Evolutionary conservation across 192 early-diverging fungal genomes (phyloP), one percentile per base, ranked within the genome.

Genomic region (Piromyces finnis): DNA sequence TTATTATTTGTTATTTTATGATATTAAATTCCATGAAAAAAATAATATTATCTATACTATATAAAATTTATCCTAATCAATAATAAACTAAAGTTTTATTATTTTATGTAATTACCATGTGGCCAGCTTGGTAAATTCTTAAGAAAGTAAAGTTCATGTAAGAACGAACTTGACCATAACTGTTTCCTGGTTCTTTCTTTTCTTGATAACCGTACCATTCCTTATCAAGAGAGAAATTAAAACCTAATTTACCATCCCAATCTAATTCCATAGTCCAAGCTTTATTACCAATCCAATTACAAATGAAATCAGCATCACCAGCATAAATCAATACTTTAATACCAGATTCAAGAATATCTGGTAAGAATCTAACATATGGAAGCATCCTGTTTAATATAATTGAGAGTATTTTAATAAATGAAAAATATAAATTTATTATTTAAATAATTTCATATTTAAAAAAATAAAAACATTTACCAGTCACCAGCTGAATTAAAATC

Each of bases 291-390:
- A 90, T 87, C 91, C 92, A 95, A 86, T 95, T 95, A 90, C 95
- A 97, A 81, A 96, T 96, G 84, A 91, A 97, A 85, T 97, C 95
- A 5, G 94, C 94, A 80, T 97, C 95, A 39, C 97, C 96, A 81
- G 94, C 93, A 85, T 97, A 97, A 29, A 99, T 87, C 41, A 99
- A 83, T 16, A 97, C 88, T 29, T 92, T 91, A 82, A 97, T 88
- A 36, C 93, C 93, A 80, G 88, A 91, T 77, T 91, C 93, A 35
- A 98, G 91, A 80, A 97, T 79, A 30, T 82, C 83, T 30, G 86
- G 84, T 12, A 91, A 30, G 82, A 80, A 83, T 81, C 81, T 89
- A 79, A 85, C 89, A 9, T 79, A 79, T n/a, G 79, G 27, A 29
- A 39, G 77, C 80, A 81, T 81, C 80, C 79, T 68, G 2, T 32